Base-by-base conservation (phyloP, 768 basidiomycete genomes). In the Stropharia rugosoannulata region DNA sequence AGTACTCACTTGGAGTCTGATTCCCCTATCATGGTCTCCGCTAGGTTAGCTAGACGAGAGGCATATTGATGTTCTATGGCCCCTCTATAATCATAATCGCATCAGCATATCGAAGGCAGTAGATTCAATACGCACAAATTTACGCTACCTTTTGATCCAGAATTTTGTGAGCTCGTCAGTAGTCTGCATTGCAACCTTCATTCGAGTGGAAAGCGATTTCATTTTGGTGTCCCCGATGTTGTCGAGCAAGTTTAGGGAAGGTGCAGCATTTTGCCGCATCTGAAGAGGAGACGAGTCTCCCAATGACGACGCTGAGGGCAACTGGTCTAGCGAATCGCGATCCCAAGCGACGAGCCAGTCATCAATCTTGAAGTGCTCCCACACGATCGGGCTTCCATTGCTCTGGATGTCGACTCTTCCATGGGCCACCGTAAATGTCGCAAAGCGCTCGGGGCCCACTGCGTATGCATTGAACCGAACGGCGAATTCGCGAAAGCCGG, bases 21-120 rank as follows among this genome's bases (percentile, higher is more conserved):
- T 59, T 52, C 55, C 56, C 63, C 60, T 16, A 63, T 59, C 39
- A 57, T 51, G 12, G 45, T 56, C 41, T 63, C 62, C 1, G 62
- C 54, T 35, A 63, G 32, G 46, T 56, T 54, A 13, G 62, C 62
- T 13, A 63, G 40, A 13, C 62, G 59, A 43, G 62, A 60, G 11
- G 62, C 62, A 50, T 63, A 63, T 19, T 59, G 49, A 39, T 57
- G 57, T 46, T 63, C 62, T 32, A 63, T 63, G 37, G 59, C 62
- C 12, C 59, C 59, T 55, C 62, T 63, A 35, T 12, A 49, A 47
- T 39, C 36, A 37, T 42, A 35, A 39, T 16, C 32, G 29, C 7
- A 42, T 55, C 29, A 51, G 42, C 19, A 49, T 48, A 22, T n/a
- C n/a, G 46, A 35, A 32, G 38, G 18, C 42, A 22, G 27, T 5